phyloP scores from a whole-genome alignment of 2,329 filamentous ascomycete genomes.

The Ustulina deusta region DNA sequence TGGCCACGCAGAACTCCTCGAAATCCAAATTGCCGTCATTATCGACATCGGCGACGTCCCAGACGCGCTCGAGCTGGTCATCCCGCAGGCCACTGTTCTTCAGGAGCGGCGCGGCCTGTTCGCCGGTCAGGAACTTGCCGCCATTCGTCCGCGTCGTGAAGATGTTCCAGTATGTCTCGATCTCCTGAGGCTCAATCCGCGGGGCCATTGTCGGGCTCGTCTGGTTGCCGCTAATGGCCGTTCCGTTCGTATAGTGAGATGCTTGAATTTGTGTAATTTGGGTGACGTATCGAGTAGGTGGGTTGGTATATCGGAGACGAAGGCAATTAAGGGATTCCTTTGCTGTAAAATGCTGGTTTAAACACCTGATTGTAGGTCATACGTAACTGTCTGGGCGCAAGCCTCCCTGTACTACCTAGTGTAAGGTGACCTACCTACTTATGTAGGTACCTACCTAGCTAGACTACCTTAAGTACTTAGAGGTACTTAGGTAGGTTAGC shows the following conservation, averaged over 20 bases:
- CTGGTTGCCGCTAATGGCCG: constrained; percentile 16
- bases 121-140: constrained; percentile 69
- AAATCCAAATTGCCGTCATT: constrained; percentile 98
- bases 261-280: neutral
- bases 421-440: neutral
- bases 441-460: neutral
- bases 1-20: constrained; percentile 99
- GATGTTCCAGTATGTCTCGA: constrained; percentile 76
- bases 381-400: constrained; percentile 30
- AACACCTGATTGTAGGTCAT: constrained; percentile 12
- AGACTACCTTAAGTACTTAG: too few relatives aligned
- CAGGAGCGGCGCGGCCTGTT: constrained; percentile 71
- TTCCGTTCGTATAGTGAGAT: neutral
- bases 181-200: constrained; percentile 71
- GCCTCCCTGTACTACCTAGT: constrained; percentile 3
- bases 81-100: constrained; percentile 73
- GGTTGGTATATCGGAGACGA: neutral
- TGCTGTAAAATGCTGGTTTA: constrained; percentile 8
- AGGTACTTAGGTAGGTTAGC: neutral
- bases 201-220: constrained; percentile 61
- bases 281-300: neutral
- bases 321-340: constrained; percentile 3
- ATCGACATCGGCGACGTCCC: constrained; percentile 97
- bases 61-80: constrained; percentile 92
- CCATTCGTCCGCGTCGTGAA: constrained; percentile 70